Percentiles rank a stretch among this genome's conserved stretches.
phyloP scores from a whole-genome alignment of 2,329 filamentous ascomycete species.

The Colletotrichum navitas region DNA sequence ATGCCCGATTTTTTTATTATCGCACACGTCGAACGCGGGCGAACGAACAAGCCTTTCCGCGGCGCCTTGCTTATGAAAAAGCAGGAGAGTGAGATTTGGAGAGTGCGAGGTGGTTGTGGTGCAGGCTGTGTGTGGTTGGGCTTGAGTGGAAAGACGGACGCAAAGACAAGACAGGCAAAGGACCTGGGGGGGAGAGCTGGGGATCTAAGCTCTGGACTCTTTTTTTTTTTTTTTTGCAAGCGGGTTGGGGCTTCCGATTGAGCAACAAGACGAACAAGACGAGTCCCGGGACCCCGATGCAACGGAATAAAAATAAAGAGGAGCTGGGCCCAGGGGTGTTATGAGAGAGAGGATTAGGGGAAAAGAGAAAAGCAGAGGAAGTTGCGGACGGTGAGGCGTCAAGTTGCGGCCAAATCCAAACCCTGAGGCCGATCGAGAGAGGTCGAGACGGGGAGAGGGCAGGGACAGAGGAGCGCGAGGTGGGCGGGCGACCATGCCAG shows the following conservation, averaged over 20 bases:
- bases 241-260: conserved; percentile 7
- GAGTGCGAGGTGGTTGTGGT: conserved; percentile 17
- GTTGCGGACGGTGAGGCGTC: conserved; percentile 19
- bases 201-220: conserved; percentile 19
- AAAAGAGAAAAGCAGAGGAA: conserved; percentile 11
- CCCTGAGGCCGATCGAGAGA: conserved; percentile 20
- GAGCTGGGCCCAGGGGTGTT: conserved; percentile 15
- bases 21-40: conserved; percentile 38
- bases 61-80: conserved; percentile 31
- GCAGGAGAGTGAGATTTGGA: conserved; percentile 28
- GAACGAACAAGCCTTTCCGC: conserved; percentile 40
- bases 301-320: conserved; percentile 8
- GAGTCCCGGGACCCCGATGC: conserved; percentile 5
- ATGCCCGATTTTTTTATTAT: conserved; percentile 34
- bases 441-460: conserved; percentile 22
- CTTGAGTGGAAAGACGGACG: conserved; percentile 1
- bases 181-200: neutral
- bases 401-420: conserved; percentile 29
- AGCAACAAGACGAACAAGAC: conserved; percentile 3
- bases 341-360: conserved; percentile 15
- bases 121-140: conserved; percentile 11
- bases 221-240: conserved; percentile 7
- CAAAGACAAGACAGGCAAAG: conserved; percentile 13
- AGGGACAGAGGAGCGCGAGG: conserved; percentile 35
- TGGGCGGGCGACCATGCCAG: conserved; percentile 34